These are phyloP conservation scores for Candida insectorum DNA, from an alignment of 805 yeast genomes.

Conservation along the genomic window DNA sequence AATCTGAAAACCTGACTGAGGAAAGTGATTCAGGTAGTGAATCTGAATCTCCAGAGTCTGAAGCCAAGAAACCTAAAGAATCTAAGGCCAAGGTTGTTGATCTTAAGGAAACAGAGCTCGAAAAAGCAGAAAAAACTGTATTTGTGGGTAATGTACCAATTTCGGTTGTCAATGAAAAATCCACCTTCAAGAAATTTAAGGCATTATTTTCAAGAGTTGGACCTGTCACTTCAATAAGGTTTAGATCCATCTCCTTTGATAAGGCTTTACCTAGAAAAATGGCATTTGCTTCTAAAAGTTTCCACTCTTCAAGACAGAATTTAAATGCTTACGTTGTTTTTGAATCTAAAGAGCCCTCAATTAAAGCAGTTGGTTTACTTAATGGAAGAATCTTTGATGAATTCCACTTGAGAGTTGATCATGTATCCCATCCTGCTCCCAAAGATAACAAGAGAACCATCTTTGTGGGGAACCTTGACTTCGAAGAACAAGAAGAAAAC, in stretches of 20 bases:
- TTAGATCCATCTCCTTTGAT: slow-evolving; percentile 86
- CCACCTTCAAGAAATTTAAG: slow-evolving; percentile 60
- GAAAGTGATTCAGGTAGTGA: slow-evolving; percentile 10
- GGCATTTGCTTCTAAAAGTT: slow-evolving; percentile 77
- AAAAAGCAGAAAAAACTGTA: slow-evolving; percentile 78
- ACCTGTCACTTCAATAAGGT: slow-evolving; percentile 71
- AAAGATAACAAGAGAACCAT: slow-evolving; percentile 81
- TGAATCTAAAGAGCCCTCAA: slow-evolving; percentile 47
- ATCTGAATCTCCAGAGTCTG: slow-evolving; percentile 10
- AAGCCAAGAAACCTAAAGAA: slow-evolving; percentile 10
- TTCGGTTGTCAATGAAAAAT: slow-evolving; percentile 61
- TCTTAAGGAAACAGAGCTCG: slow-evolving; percentile 67
- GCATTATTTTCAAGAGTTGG: slow-evolving; percentile 53
- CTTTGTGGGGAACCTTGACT: slow-evolving; percentile 91
- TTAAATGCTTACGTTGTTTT: slow-evolving; percentile 88
- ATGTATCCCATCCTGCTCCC: slow-evolving; percentile 85
- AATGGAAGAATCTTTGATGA: slow-evolving; percentile 69
- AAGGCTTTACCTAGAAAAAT: slow-evolving; percentile 89
- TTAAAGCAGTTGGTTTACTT: slow-evolving; percentile 43
- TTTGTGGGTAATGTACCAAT: slow-evolving; percentile 85
- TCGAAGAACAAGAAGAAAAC: slow-evolving; percentile 87
- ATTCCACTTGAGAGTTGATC: slow-evolving; percentile 86
- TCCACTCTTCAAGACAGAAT: slow-evolving; percentile 74
- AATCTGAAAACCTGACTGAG: slow-evolving; percentile 8
- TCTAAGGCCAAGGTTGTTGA: slow-evolving; percentile 49